Evolutionary conservation across 2,329 filamentous ascomycete species (phyloP).

Genomic region (Pseudogymnoascus sp.): DNA sequence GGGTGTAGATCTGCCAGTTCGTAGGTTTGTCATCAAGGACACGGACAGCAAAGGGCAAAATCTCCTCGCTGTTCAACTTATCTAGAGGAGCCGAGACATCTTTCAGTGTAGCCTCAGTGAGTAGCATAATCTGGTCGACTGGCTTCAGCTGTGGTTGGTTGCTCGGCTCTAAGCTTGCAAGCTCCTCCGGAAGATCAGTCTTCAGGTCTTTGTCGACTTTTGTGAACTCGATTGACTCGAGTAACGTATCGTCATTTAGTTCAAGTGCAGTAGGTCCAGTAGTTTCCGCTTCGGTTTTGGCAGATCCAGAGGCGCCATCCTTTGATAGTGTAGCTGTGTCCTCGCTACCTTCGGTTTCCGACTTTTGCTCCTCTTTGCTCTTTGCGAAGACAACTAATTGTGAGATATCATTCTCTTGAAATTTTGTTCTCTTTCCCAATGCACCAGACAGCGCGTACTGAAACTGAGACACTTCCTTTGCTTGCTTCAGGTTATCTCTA

Average conservation of each 20-base stretch:
- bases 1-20: constrained; percentile 97
- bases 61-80: constrained; percentile 85
- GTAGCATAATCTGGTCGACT: constrained; percentile 82
- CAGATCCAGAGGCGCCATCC: constrained; percentile 20
- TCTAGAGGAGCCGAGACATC: constrained; percentile 81
- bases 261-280: constrained; percentile 62
- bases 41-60: constrained; percentile 80
- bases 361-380: constrained; percentile 46
- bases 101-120: constrained; percentile 81
- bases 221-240: constrained; percentile 78
- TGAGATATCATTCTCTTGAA: constrained; percentile 72
- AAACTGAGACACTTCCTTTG: constrained; percentile 62
- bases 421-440: constrained; percentile 78
- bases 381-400: constrained; percentile 88
- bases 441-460: constrained; percentile 78
- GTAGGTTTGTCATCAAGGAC: constrained; percentile 83
- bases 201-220: constrained; percentile 34
- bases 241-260: constrained; percentile 85
- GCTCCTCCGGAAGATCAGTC: constrained; percentile 50
- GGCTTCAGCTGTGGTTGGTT: constrained; percentile 76
- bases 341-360: constrained; percentile 19
- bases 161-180: constrained; percentile 65
- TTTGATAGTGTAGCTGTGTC: constrained; percentile 12
- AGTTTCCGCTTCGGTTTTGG: constrained; percentile 28
- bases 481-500: constrained; percentile 61